Base-by-base conservation (phyloP, 805 yeast genomes). In the Candida ipomoeae region DNA sequence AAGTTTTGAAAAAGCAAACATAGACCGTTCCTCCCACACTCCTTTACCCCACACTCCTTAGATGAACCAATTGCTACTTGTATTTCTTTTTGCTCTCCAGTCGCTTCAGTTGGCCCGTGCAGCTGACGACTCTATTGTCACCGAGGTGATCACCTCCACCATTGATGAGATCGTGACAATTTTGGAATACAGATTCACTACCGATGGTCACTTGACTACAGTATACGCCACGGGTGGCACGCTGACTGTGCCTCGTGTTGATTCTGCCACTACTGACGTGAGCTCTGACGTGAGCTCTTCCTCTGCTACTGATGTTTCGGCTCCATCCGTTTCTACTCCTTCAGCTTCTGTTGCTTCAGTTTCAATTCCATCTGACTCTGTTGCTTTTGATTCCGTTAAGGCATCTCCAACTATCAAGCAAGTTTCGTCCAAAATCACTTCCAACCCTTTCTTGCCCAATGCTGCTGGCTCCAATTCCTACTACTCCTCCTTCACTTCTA, bases 141-240 rank as follows among this genome's bases (percentile, higher is more conserved):
- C 58, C 13, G 35, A 38, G 15, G 60, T 46, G 17, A 54, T 52
- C 7, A 61, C 65, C n/a, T 44, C 52, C 21, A 46, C 49, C 17
- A 48, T 53, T 17, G 49, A 47, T n/a, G 67, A 61, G 20, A 40
- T 55, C n/a, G 55, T 64, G 8, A 68, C 75, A 1, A 57, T 55
- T 18, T 64, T 73, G 17, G 65, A 65, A 17, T 70, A 69, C 53
- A 55, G 68, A 29, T 71, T 56, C 54, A 67, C 73, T 23, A 58
- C 62, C 14, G 57, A 54, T 21, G 74, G 74, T 2, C 51, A 47
- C 6, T 49, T 55, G 52, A 57, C 75, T 33, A 66, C 72, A n/a
- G 48, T 56, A 8, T 57, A 62, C 10, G 53, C 58, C 29, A 51
- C 60, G 13, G 64, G 63, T n/a, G 52, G 46, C 46, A 44, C 46